Percentiles rank a stretch among this genome's conserved stretches.
phyloP scores from a whole-genome alignment of 2,329 filamentous ascomycete genomes.

The Colletotrichum sp. region DNA sequence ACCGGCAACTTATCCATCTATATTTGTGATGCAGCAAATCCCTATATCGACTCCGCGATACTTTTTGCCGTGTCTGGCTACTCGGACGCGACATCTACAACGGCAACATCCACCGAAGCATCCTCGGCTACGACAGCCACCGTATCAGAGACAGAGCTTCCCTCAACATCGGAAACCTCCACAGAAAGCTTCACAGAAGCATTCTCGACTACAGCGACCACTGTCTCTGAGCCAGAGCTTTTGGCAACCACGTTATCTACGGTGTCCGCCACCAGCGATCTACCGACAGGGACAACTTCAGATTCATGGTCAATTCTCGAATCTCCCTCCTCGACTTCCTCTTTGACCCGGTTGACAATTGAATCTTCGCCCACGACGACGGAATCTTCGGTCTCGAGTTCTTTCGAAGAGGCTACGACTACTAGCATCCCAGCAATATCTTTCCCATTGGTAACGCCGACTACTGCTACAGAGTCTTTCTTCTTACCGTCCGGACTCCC shows the following conservation, averaged over 20 bases:
- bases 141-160: background rate
- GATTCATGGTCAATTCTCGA: no score
- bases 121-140: background rate
- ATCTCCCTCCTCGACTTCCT: no score
- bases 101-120: background rate
- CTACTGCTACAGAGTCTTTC: background rate
- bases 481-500: background rate
- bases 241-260: no score
- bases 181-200: background rate
- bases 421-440: background rate
- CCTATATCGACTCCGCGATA: accelerated
- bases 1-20: no score
- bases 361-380: no score
- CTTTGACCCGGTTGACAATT: no score
- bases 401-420: background rate
- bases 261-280: no score
- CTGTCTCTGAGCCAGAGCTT: no score
- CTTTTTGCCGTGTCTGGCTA: background rate
- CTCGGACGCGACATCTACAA: background rate
- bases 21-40: no score
- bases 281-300: no score
- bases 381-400: no score
- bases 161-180: background rate
- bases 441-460: background rate
- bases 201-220: no score